Conservation (phyloP, 352 stramenopile genomes). For the Phytophthora colocasiae region DNA sequence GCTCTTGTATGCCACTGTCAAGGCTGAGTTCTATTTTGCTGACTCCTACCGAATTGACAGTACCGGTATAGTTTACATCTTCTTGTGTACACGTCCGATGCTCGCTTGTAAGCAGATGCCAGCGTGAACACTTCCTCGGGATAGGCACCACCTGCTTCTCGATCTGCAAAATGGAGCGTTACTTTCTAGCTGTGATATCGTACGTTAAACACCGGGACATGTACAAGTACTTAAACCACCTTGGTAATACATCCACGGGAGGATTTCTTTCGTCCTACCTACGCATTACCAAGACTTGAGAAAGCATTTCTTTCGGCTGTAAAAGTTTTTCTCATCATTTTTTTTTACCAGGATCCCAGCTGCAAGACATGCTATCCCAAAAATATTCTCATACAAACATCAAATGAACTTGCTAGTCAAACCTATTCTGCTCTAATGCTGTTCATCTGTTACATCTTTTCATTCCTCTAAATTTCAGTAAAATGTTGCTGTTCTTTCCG, state of each 20-base stretch:
- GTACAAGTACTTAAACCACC: slow-evolving; percentile 5
- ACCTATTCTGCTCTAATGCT: not conserved
- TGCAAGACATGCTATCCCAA: slow-evolving; percentile 25
- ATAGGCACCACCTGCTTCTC: slow-evolving; percentile 14
- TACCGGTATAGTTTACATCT: not conserved
- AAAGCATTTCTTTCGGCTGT: not conserved
- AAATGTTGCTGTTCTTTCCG: not conserved
- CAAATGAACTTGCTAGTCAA: slow-evolving; percentile 5
- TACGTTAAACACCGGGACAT: slow-evolving; percentile 9
- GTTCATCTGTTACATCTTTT: slow-evolving; percentile 1
- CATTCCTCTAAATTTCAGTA: not conserved
- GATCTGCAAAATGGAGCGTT: no score
- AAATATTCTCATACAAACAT: slow-evolving; percentile 9
- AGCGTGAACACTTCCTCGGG: slow-evolving; percentile 17
- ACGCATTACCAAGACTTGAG: slow-evolving; percentile 1
- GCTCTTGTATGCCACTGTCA: not conserved
- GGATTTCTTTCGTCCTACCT: not conserved
- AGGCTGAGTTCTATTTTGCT: slow-evolving; percentile 1
- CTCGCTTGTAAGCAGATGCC: slow-evolving; percentile 12
- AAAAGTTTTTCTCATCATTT: no score
- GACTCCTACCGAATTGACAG: not conserved
- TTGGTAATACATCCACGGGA: slow-evolving; percentile 6
- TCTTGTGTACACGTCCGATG: not conserved
- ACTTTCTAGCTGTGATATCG: not conserved
- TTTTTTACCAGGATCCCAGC: slow-evolving; percentile 2